Evolutionary conservation across 306 rosid species (phyloP), one percentile per base, ranked within the genome.

Genomic region (Trifolium subterraneum): DNA sequence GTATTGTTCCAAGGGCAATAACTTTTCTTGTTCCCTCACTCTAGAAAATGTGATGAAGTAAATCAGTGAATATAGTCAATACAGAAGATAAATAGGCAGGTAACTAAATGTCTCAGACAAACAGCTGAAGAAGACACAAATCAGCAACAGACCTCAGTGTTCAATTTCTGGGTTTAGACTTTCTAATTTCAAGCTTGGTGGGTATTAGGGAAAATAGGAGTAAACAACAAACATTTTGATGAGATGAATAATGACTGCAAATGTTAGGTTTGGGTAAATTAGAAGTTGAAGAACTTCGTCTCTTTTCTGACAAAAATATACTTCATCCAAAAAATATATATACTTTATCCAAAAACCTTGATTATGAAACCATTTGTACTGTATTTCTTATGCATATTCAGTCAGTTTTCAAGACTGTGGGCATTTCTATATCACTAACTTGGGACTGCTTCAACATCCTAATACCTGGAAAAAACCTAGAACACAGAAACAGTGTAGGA

Each of bases 21-120:
- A 88, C 78, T 80, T 87, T 89, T 84, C 90, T 78, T 20, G 95
- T 92, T 80, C 96, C 96, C 80, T 92, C 99, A 68, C 93, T 90
- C 99, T 94, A 76, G 56, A 66, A 80, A 80, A 79, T 31, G 71
- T 51, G 45, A 83, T 14, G 52, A 51, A 68, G 45, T 50, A 76
- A 66, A 69, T 71, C 52, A 78, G 75, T 47, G 29, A 61, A 83
- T 59, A 31, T 60, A 70, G 33, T 67, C 45, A 64, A 47, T 68
- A 68, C 47, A 63, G 22, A 72, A 68, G 27, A 72, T 70, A 71
- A 25, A 59, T 56, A 60, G 23, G 62, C 50, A 39, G 55, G 70
- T 54, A 62, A 63, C 16, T 41, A 62, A 60, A 68, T 68, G 63
- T 59, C 66, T 48, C 35, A 62, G 35, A 35, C 25, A 52, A 29